A percentile compares a stretch with the other conserved stretches of the same genome.
These are phyloP conservation scores for Noccaea caerulescens DNA, from an alignment of 345 rosid species.

Conservation along the genomic window DNA sequence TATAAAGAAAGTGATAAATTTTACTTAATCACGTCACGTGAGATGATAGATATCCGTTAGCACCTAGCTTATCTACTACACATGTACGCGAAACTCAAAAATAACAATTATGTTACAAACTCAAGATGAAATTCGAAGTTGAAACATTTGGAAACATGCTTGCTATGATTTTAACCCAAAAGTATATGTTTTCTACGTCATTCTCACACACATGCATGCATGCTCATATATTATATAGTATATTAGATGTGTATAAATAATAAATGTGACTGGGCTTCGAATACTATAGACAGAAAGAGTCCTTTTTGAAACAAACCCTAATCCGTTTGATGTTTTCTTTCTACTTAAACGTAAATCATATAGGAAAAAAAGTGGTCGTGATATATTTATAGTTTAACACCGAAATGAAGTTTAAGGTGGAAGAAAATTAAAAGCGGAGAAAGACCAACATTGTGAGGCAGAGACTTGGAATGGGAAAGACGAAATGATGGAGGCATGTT, in stretches of 20 bases:
- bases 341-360: background rate
- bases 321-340: background rate
- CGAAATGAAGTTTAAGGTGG: slow-evolving; percentile 14
- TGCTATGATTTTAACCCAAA: background rate
- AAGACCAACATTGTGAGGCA: slow-evolving; percentile 43
- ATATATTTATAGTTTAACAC: background rate
- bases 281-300: background rate
- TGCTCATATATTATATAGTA: background rate
- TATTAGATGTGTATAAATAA: too few species aligned
- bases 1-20: background rate
- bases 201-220: background rate
- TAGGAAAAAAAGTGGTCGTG: background rate
- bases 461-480: slow-evolving; percentile 33
- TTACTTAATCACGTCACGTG: background rate
- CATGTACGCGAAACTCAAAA: background rate
- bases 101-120: background rate
- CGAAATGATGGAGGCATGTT: slow-evolving; percentile 48
- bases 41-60: background rate
- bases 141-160: background rate
- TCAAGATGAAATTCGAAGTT: slow-evolving; percentile 4
- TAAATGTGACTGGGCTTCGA: background rate
- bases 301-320: slow-evolving; percentile 1
- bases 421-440: slow-evolving; percentile 19
- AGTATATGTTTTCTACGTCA: background rate
- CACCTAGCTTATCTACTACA: background rate